Evolutionary conservation across 176 grass and related monocot genomes (phyloP), one percentile per base, ranked within the genome.

Genomic region (Aegilops longissima): DNA sequence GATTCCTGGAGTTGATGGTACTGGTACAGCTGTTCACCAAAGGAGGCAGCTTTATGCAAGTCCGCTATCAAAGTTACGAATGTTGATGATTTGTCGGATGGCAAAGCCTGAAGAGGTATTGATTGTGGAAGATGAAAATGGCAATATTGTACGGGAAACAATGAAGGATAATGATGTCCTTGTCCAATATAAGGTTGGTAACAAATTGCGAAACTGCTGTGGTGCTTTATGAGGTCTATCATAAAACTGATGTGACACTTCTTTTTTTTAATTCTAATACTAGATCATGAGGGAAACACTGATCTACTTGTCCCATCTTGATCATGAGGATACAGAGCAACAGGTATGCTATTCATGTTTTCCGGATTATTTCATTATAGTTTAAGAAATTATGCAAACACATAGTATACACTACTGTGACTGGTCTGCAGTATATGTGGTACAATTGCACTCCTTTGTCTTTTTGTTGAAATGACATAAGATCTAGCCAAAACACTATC

Each of bases 251-350:
- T 8, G 10, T 87, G 30, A 33, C 54, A 59, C 61, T 17, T 39
- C 5, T n/a, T 85, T 85, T 27, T 90, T 64, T 84, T 59, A 62
- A 83, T 52, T 76, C 40, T 68, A 70, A 69, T 86, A 34, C n/a
- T 81, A 99, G 97, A 99, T 99, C 85, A 99, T 99, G 97, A 93
- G 97, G 92, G 97, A 99, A 91, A 99, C 97, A 36, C 77, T 99
- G 25, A 99, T 99, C 58, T 99, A 99, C 73, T 87, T 99, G 87
- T 92, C 97, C 71, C 94, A 99, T 91, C 94, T 99, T 72, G 94
- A 99, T 75, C 97, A 96, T 12, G 94, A 99, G 80, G 97, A 99
- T 90, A 99, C 97, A n/a, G 97, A 99, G 78, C 94, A 99, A 36
- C 97, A 99, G 91, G 97, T 99, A 88, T 76, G 40, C 65, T 79